Base-by-base conservation (phyloP, 495 filamentous ascomycete species). In the Monascus purpureus region DNA sequence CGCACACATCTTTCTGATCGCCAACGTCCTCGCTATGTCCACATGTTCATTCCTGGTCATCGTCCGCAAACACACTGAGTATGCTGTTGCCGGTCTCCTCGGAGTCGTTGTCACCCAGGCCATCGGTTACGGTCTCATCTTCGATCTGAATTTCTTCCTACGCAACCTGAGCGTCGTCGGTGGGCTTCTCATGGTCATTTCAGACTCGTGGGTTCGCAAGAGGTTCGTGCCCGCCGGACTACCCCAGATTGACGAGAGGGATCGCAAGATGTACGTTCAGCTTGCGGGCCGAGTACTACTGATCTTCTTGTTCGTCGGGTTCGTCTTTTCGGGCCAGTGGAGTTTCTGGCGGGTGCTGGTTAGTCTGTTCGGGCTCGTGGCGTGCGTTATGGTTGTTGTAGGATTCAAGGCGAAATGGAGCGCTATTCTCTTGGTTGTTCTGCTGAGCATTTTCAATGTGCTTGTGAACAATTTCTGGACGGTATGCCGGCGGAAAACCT, bases 401-500 rank as follows among this genome's bases (percentile, higher is more conserved):
- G 90, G 90, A 28, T 97, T 97, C 72, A 97, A 97, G 77, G 87
- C 90, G 37, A 97, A 97, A 72, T 93, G 78, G 69, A 95, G 88
- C 53, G 88, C 90, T 11, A 83, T 87, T 20, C 74, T 96, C 39
- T 63, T 97, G 31, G 90, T 97, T 18, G 72, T 96, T 31, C 82
- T 97, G 49, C 59, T 97, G 53, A 93, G 85, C 61, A 68, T 95
- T 34, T 96, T 97, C 68, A 97, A 97, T 53, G 50, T 96, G 19
- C 43, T 95, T 42, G 92, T 97, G 35, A 97, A 97, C 74, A 97
- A 97, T 71, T 97, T 95, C 75, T 97, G 90, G 90, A 96, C 88
- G 54, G 88, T 96, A 68, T 67, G 82, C 72, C 45, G n/a, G n/a
- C n/a, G n/a, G n/a, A n/a, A n/a, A n/a, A n/a, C 29, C 16, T 16